Conservation (phyloP, 495 filamentous ascomycete species). For the Bacidia gigantensis region DNA sequence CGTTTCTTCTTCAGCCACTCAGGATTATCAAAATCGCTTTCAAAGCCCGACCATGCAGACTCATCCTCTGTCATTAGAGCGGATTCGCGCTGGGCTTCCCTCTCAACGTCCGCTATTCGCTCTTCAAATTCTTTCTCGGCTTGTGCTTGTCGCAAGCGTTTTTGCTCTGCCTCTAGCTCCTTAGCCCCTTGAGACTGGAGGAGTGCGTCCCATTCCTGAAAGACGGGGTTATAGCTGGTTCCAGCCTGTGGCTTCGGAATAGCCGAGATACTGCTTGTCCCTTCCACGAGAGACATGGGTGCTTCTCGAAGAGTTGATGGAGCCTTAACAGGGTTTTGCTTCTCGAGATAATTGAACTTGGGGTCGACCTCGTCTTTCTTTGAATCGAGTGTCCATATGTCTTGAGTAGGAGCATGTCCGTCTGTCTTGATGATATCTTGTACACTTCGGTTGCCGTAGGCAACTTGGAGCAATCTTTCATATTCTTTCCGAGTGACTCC, state of each 20-base stretch:
- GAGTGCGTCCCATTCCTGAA: slow-evolving; percentile 67
- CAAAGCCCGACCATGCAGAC: slow-evolving; percentile 76
- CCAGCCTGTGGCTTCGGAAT: slow-evolving; percentile 65
- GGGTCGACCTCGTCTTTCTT: slow-evolving; percentile 34
- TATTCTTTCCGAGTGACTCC: slow-evolving; percentile 75
- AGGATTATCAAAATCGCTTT: slow-evolving; percentile 51
- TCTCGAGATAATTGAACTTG: slow-evolving; percentile 46
- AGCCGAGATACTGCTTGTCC: slow-evolving; percentile 63
- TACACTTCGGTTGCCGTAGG: slow-evolving; percentile 50
- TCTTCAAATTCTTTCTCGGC: slow-evolving; percentile 43
- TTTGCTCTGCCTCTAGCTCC: slow-evolving; percentile 66
- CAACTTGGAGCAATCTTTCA: slow-evolving; percentile 57
- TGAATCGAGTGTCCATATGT: slow-evolving; percentile 56
- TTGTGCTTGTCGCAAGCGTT: slow-evolving; percentile 53
- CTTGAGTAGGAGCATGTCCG: slow-evolving; percentile 42
- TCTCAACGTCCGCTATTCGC: slow-evolving; percentile 40
- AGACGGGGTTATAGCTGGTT: slow-evolving; percentile 81
- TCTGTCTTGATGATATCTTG: slow-evolving; percentile 39
- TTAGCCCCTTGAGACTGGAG: slow-evolving; percentile 59
- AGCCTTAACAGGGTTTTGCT: slow-evolving; percentile 49
- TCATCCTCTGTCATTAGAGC: slow-evolving; percentile 67
- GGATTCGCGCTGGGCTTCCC: slow-evolving; percentile 47
- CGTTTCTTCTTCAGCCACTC: slow-evolving; percentile 55
- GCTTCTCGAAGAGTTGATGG: slow-evolving; percentile 63
- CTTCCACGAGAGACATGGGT: slow-evolving; percentile 66